A percentile compares a stretch with the other conserved stretches of the same genome.
Evolutionary conservation across 441 rosid species (phyloP).

Genomic region (Kokia cookei): DNA sequence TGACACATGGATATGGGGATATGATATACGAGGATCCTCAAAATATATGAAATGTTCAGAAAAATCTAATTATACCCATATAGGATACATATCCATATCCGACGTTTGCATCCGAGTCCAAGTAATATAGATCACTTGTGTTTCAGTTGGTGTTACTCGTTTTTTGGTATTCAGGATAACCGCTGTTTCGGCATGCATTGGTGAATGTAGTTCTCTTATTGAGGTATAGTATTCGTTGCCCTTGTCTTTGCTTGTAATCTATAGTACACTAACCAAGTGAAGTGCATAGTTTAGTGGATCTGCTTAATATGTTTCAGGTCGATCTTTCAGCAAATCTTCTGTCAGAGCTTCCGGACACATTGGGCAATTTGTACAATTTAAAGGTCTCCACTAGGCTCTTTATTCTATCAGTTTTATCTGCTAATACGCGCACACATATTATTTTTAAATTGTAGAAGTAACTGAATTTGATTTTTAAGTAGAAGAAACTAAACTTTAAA

Average conservation of each 20-base stretch:
- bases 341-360: slow-evolving; percentile 56
- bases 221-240: slow-evolving; percentile 40
- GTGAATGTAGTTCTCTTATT: slow-evolving; percentile 52
- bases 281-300: background rate
- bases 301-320: slow-evolving; percentile 42
- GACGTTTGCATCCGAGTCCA: too few species aligned
- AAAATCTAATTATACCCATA: too few species aligned
- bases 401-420: background rate
- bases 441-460: too few species aligned
- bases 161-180: slow-evolving; percentile 42
- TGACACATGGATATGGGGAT: too few species aligned
- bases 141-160: background rate
- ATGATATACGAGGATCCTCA: too few species aligned
- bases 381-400: slow-evolving; percentile 40
- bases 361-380: slow-evolving; percentile 48
- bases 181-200: slow-evolving; percentile 43
- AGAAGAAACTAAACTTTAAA: too few species aligned
- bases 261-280: background rate
- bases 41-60: too few species aligned
- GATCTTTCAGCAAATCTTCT: slow-evolving; percentile 83
- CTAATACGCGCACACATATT: too few species aligned
- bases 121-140: background rate
- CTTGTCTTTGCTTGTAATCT: background rate
- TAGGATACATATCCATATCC: too few species aligned
- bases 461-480: too few species aligned